Evolutionary conservation across 495 filamentous ascomycete species (phyloP).

Genomic region (Recurvomyces mirabilis): DNA sequence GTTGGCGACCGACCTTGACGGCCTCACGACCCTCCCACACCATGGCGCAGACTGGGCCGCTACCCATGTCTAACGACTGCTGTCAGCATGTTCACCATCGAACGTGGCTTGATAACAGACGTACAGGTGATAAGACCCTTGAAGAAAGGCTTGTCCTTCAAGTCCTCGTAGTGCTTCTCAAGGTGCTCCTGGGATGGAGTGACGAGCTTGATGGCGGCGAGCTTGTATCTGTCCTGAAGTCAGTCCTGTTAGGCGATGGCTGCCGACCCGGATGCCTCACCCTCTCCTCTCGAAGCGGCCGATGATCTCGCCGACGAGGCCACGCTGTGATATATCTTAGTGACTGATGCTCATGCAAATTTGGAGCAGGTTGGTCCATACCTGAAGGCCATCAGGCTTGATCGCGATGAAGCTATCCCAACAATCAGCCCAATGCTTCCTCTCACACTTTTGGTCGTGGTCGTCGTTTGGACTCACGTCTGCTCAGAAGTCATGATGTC

Average conservation of each 20-base stretch:
- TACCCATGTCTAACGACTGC: conserved; percentile 68
- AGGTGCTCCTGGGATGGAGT: conserved; percentile 83
- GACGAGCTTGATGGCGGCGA: conserved; percentile 89
- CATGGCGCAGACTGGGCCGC: conserved; percentile 95
- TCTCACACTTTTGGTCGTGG: too few species aligned
- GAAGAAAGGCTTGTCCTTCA: conserved; percentile 93
- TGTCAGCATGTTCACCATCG: neutral
- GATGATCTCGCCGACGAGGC: conserved; percentile 93
- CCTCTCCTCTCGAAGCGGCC: conserved; percentile 90
- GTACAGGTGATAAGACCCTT: conserved; percentile 76
- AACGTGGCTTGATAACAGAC: conserved; percentile 3
- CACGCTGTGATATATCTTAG: conserved; percentile 52
- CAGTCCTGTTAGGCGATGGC: neutral
- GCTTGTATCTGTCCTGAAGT: conserved; percentile 63
- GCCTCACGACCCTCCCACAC: conserved; percentile 96
- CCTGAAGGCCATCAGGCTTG: conserved; percentile 99
- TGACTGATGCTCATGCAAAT: conserved; percentile 21
- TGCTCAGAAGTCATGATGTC: conserved; percentile 78
- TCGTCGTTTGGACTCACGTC: too few species aligned
- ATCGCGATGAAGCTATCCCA: conserved; percentile 83
- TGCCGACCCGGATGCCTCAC: conserved; percentile 31
- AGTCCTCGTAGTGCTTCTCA: conserved; percentile 93
- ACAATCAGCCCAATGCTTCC: too few species aligned
- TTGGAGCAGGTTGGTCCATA: conserved; percentile 35
- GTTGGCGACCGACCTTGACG: conserved; percentile 91